Evolutionary conservation across 257 asterid genomes (phyloP).

Genomic region (Fraxinus pennsylvanica): DNA sequence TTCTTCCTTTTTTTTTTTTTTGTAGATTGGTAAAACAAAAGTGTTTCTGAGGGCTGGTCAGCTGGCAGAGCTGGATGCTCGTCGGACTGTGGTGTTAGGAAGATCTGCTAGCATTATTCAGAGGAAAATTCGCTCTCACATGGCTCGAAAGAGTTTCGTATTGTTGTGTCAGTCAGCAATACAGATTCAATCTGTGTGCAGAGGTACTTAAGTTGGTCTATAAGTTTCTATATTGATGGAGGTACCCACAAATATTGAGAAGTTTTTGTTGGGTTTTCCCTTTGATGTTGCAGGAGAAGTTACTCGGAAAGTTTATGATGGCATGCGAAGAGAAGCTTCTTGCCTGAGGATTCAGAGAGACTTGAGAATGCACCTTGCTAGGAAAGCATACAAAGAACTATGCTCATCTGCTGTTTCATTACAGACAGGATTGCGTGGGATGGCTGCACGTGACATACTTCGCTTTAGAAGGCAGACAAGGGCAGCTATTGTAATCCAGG

Average conservation of each 20-base stretch:
- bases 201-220: constrained; percentile 59
- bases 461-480: constrained; percentile 75
- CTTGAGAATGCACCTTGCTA: constrained; percentile 79
- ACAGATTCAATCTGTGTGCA: constrained; percentile 75
- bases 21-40: constrained; percentile 96
- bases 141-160: constrained; percentile 69
- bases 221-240: constrained; percentile 10
- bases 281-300: constrained; percentile 66
- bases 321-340: constrained; percentile 83
- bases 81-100: constrained; percentile 91
- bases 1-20: constrained; percentile 4
- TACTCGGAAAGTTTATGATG: constrained; percentile 67
- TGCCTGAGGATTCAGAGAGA: constrained; percentile 72
- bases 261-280: constrained; percentile 22
- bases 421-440: constrained; percentile 95
- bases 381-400: constrained; percentile 74
- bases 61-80: constrained; percentile 97
- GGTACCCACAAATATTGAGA: constrained; percentile 1
- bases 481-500: constrained; percentile 93
- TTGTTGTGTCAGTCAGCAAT: constrained; percentile 71
- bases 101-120: constrained; percentile 96
- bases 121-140: constrained; percentile 83
- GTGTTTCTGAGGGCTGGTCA: constrained; percentile 98
- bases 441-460: constrained; percentile 92
- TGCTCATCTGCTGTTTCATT: constrained; percentile 67